These are phyloP conservation scores for Debaryomyces udenii DNA, from an alignment of 1,139 yeast species.

Conservation along the genomic window DNA sequence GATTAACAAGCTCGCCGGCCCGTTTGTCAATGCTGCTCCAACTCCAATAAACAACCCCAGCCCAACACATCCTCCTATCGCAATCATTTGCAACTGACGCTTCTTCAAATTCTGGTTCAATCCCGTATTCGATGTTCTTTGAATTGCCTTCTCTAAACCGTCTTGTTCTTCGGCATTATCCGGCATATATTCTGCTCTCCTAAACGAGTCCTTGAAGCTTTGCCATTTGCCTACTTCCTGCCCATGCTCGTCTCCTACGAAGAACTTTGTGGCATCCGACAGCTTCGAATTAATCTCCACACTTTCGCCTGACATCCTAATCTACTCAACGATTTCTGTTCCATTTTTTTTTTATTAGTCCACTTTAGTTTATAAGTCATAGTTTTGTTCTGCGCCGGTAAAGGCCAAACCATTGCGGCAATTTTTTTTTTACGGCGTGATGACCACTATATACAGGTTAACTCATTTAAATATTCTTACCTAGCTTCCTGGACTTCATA, in stretches of 20 bases:
- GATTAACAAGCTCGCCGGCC: slow-evolving; percentile 42
- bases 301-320: slow-evolving; percentile 3
- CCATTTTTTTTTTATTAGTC: background rate
- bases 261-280: too few species aligned
- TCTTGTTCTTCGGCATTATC: slow-evolving; percentile 13
- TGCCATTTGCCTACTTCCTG: slow-evolving; percentile 24
- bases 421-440: background rate
- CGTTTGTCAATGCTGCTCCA: slow-evolving; percentile 39
- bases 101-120: slow-evolving; percentile 35
- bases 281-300: slow-evolving; percentile 1
- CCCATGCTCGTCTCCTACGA: background rate
- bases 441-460: background rate
- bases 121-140: slow-evolving; percentile 18
- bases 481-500: too few species aligned
- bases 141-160: slow-evolving; percentile 14
- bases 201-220: slow-evolving; percentile 37
- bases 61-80: slow-evolving; percentile 45
- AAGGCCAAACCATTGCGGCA: slow-evolving; percentile 1
- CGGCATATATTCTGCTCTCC: slow-evolving; percentile 24
- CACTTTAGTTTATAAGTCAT: background rate
- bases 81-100: slow-evolving; percentile 41
- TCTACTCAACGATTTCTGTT: background rate
- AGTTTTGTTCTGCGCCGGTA: background rate
- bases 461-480: too few species aligned
- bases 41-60: slow-evolving; percentile 40